Base-by-base conservation (phyloP, 2,329 filamentous ascomycete species). In the Talaromyces sp. region DNA sequence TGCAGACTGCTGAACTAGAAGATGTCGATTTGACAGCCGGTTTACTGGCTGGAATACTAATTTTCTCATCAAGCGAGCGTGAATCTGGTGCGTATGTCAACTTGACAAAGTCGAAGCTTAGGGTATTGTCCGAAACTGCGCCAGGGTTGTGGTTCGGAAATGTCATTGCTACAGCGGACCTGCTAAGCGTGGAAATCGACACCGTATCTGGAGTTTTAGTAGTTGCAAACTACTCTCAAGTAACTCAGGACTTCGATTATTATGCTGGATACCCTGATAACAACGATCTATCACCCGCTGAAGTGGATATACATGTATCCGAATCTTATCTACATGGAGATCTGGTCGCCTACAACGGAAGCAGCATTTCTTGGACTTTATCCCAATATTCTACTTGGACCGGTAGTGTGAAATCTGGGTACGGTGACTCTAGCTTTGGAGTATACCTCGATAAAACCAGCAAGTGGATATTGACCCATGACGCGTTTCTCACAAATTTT, bases 91-190 rank as follows among this genome's bases (percentile, higher is more conserved):
- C 68, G 0, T 55, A 50, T 2, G 55, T 73, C 10, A 65, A 61
- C 10, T 57, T 73, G 9, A 61, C 58, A 3, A 64, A 67, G 49
- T 67, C 66, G 6, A 66, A 64, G 26, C 63, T 72, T 26, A 68
- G 65, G 0, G 65, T 65, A 1, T 56, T 65, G 10, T 62, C 64
- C 1, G 43, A 58, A 5, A 61, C 51, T 7, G 67, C 68, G 29
- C 68, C 71, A 10, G 69, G 63, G 3, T 56, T 73, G 3, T 73
- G 71, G 71, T 73, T 73, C 53, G 71, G 71, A 14, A 73, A 73
- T 55, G 41, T 64, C 5, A 70, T 73, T 52, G 65, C 55, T 41
- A 60, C 55, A 32, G 64, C 32, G 52, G 66, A 26, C 11, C 7
- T 52, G 13, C 9, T 3, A 4, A 24, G 10, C 19, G 29, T 29